These are phyloP conservation scores for Cinnamomum micranthum DNA, from an alignment of 164 flowering plant genomes.

Conservation along the genomic window DNA sequence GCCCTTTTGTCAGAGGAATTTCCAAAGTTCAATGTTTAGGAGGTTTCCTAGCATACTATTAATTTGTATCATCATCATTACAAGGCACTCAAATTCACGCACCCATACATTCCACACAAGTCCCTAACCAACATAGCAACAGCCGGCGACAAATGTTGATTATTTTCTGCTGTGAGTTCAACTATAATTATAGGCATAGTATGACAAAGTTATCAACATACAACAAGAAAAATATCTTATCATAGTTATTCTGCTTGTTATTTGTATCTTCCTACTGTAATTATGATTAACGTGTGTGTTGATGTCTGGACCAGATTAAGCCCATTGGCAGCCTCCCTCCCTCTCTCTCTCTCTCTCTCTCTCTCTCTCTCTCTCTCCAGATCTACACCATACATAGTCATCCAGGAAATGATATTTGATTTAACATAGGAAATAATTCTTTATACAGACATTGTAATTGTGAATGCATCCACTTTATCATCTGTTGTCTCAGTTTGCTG, in stretches of 20 bases:
- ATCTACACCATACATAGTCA: neutral
- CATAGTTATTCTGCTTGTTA: neutral
- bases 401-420: neutral
- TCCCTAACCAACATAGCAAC: too few species aligned
- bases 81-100: too few species aligned
- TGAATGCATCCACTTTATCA: neutral
- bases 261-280: neutral
- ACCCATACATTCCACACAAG: too few species aligned
- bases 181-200: neutral
- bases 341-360: too few species aligned
- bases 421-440: neutral
- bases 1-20: neutral
- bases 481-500: neutral
- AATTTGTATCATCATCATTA: too few species aligned
- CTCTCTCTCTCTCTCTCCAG: too few species aligned
- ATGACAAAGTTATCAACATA: neutral
- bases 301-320: neutral
- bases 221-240: neutral
- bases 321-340: neutral
- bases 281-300: neutral
- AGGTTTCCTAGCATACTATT: neutral
- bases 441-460: neutral
- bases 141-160: too few species aligned
- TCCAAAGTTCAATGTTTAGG: neutral
- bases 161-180: neutral